Percentiles rank a stretch among this genome's conserved stretches.
phyloP scores from a whole-genome alignment of 495 filamentous ascomycete species.

The Neurospora intermedia region DNA sequence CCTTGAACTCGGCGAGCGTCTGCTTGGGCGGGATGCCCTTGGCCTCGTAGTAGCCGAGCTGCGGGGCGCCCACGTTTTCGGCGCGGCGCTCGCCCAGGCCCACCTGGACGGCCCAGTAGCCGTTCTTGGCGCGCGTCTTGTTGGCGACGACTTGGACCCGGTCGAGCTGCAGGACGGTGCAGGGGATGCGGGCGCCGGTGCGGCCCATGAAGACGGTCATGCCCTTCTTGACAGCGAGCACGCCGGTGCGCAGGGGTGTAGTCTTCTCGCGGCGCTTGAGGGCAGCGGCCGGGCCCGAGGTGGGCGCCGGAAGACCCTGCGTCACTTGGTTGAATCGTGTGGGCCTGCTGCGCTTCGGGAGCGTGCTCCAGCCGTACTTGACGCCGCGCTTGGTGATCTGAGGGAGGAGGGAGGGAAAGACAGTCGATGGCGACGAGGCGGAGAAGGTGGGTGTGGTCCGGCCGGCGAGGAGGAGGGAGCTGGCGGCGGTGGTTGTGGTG shows the following conservation, averaged over 20 bases:
- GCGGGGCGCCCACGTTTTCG: conserved; percentile 62
- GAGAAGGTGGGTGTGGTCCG: conserved; percentile 8
- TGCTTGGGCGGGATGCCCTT: conserved; percentile 72
- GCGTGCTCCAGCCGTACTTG: conserved; percentile 45
- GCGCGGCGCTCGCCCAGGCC: conserved; percentile 69
- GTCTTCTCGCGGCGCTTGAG: conserved; percentile 66
- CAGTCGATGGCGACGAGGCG: conserved; percentile 20
- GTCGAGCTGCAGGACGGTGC: conserved; percentile 91
- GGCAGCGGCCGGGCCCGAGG: conserved; percentile 65
- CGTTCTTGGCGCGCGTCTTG: conserved; percentile 71
- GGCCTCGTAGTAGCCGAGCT: conserved; percentile 75
- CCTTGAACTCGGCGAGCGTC: conserved; percentile 75
- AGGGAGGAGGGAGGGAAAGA: conserved; percentile 27
- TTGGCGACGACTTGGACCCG: conserved; percentile 75
- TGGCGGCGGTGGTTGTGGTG: conserved; percentile 1
- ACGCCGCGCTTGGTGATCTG: conserved; percentile 36
- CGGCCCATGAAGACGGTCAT: conserved; percentile 85
- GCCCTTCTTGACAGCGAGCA: conserved; percentile 79
- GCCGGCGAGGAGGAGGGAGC: conserved; percentile 21
- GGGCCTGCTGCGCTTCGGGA: conserved; percentile 23
- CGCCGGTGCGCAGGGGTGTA: conserved; percentile 71
- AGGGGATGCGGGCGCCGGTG: conserved; percentile 67
- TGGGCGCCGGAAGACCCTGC: conserved; percentile 45
- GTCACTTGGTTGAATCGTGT: conserved; percentile 42
- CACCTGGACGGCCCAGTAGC: conserved; percentile 88